Conservation (phyloP, 495 filamentous ascomycete genomes). For the Annulohypoxylon stygium region DNA sequence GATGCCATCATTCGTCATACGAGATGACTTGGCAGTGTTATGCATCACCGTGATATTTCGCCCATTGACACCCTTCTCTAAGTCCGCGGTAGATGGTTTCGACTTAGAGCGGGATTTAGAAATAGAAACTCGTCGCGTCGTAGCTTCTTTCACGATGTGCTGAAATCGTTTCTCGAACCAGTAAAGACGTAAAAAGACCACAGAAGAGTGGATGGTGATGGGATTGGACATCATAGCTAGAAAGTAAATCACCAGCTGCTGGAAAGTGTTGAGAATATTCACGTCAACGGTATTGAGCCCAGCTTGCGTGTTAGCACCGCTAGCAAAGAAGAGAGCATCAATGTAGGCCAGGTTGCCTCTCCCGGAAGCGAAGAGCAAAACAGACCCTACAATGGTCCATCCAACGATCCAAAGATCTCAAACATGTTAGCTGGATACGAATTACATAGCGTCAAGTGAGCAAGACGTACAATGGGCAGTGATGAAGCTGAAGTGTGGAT, state of each 20-base stretch:
- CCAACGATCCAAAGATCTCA: constrained; percentile 83
- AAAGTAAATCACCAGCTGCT: constrained; percentile 80
- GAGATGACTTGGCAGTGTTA: constrained; percentile 56
- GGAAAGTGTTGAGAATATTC: constrained; percentile 79
- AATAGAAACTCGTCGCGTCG: constrained; percentile 58
- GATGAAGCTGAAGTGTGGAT: constrained; percentile 85
- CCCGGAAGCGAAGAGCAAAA: constrained; percentile 75
- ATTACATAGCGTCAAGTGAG: background rate
- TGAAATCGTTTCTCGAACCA: constrained; percentile 98
- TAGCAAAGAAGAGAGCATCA: constrained; percentile 88
- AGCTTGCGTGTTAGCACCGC: constrained; percentile 87
- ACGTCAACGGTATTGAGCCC: constrained; percentile 90
- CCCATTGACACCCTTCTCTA: constrained; percentile 77
- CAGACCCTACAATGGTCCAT: constrained; percentile 75
- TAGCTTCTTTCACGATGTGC: constrained; percentile 70
- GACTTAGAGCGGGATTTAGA: constrained; percentile 67
- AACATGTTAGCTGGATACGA: background rate
- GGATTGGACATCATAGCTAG: constrained; percentile 83
- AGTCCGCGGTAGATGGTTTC: constrained; percentile 65
- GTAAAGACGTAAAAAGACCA: constrained; percentile 92
- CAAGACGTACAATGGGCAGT: constrained; percentile 78
- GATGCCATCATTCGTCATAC: constrained; percentile 64
- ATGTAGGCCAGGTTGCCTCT: constrained; percentile 76
- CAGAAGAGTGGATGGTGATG: constrained; percentile 87
- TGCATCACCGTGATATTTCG: constrained; percentile 82